Base-by-base conservation (phyloP, 1,284 basidiomycete genomes). In the Volvariella volvacea region DNA sequence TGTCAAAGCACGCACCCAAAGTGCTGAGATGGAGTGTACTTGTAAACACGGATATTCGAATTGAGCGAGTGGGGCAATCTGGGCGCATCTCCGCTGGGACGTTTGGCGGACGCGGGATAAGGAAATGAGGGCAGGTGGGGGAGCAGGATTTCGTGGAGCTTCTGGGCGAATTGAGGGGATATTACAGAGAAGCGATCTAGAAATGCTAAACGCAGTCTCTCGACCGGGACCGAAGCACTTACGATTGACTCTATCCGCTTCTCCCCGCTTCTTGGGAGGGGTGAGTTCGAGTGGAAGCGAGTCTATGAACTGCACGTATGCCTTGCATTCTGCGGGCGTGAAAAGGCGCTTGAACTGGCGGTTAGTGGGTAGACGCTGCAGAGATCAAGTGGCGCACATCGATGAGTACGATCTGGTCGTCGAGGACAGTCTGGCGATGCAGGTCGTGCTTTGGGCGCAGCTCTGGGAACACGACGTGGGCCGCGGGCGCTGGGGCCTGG, bases 201-300 rank as follows among this genome's bases (percentile, higher is more conserved):
- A 33, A 40, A 10, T 22, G 16, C 30, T 22, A 41, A 41, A 45
- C 25, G 6, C 12, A 28, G 25, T 28, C 12, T 12, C 6, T 12
- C 25, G n/a, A n/a, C 25, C 39, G 20, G 14, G 3, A 30, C 19
- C 22, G 14, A 20, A 17, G n/a, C 14, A 55, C 55, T 53, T 57
- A 86, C 85, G 71, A 58, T 88, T 89, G 10, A 86, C 76, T 41
- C 88, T 65, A 22, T 80, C 76, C 0, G 88, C 88, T 60, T 90
- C 86, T 3, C 85, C 87, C 46, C 71, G 70, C 62, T 84, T 88
- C 58, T 81, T 81, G 1, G 84, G 80, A 15, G 79, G 81, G 0
- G 83, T 84, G 2, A 86, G 73, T 48, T 80, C 77, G 37, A 90
- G 63, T 17, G 79, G 76, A 12, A 84, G 67, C n/a, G 53, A 59